Percentiles rank a stretch among this genome's conserved stretches.
These are phyloP conservation scores for Dictyostelium capitatum DNA, from an alignment of 78 protist genomes.

Conservation along the genomic window DNA sequence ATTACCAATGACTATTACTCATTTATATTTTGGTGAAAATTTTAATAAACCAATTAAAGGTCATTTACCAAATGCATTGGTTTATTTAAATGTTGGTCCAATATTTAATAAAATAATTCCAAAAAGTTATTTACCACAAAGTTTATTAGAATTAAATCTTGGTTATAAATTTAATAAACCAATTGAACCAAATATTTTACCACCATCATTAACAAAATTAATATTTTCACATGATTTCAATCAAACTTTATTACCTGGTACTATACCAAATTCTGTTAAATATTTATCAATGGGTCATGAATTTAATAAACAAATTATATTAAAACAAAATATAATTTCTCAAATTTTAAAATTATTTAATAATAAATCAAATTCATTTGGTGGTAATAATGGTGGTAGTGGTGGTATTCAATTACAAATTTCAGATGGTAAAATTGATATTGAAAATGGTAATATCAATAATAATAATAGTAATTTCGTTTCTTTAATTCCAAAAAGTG, in stretches of 20 bases:
- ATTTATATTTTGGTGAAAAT: not conserved
- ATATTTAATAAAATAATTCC: not conserved
- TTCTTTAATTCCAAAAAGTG: not conserved
- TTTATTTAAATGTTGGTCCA: not conserved
- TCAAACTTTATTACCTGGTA: not conserved
- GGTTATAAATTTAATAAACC: conserved; percentile 8
- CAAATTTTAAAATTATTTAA: not conserved
- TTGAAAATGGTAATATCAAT: not conserved
- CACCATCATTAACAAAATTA: not conserved
- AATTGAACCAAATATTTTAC: conserved; percentile 1
- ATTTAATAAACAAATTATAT: not conserved
- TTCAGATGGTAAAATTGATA: not conserved
- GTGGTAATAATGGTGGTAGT: not conserved
- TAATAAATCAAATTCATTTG: not conserved
- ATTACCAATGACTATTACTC: conserved; percentile 4
- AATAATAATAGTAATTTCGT: not conserved
- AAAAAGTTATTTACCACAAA: not conserved
- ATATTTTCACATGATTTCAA: not conserved
- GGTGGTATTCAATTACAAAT: not conserved
- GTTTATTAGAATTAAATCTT: not conserved
- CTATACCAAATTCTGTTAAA: conserved; percentile 13
- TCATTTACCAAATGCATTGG: conserved; percentile 3
- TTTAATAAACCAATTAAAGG: conserved; percentile 12
- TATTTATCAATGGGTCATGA: not conserved
- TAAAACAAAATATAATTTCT: not conserved